These are phyloP conservation scores for Nemania sp. DNA, from an alignment of 2,329 filamentous ascomycete genomes.

Conservation along the genomic window DNA sequence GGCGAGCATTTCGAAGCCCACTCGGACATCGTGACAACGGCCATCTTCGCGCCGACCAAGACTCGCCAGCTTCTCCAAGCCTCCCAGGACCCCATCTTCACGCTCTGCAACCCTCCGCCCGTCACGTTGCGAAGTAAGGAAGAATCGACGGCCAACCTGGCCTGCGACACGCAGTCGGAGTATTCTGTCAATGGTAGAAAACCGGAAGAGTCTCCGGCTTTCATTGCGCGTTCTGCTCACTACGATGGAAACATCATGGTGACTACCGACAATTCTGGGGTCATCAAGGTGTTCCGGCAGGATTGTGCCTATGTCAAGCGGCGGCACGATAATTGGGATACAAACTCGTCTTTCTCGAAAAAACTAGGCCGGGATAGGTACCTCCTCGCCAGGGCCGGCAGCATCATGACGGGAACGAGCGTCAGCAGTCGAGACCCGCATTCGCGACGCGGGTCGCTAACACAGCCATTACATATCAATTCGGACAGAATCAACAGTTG, in stretches of 20 bases:
- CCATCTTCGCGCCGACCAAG: constrained; percentile 78
- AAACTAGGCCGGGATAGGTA: constrained; percentile 65
- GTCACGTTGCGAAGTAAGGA: constrained; percentile 77
- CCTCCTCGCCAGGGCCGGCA: constrained; percentile 58
- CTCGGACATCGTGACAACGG: constrained; percentile 84
- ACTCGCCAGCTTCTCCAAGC: constrained; percentile 76
- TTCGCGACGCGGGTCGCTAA: constrained; percentile 59
- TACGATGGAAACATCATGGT: constrained; percentile 86
- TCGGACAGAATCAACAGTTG: constrained; percentile 85
- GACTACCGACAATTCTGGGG: constrained; percentile 83
- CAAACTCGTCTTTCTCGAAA: constrained; percentile 73
- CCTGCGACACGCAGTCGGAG: constrained; percentile 39
- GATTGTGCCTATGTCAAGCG: constrained; percentile 87
- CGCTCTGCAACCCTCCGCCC: constrained; percentile 92
- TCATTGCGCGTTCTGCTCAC: constrained; percentile 76
- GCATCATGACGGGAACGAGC: constrained; percentile 58
- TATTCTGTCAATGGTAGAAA: constrained; percentile 41
- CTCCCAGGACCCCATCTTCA: constrained; percentile 91
- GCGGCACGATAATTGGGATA: constrained; percentile 75
- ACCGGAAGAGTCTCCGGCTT: constrained; percentile 73
- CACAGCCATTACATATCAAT: constrained; percentile 43
- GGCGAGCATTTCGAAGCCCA: constrained; percentile 92
- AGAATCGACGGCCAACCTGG: constrained; percentile 56
- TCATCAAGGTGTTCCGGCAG: constrained; percentile 93
- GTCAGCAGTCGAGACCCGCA: constrained; percentile 46